Base-by-base conservation (phyloP, 2,329 filamentous ascomycete genomes). In the Plenodomus biglobosus region DNA sequence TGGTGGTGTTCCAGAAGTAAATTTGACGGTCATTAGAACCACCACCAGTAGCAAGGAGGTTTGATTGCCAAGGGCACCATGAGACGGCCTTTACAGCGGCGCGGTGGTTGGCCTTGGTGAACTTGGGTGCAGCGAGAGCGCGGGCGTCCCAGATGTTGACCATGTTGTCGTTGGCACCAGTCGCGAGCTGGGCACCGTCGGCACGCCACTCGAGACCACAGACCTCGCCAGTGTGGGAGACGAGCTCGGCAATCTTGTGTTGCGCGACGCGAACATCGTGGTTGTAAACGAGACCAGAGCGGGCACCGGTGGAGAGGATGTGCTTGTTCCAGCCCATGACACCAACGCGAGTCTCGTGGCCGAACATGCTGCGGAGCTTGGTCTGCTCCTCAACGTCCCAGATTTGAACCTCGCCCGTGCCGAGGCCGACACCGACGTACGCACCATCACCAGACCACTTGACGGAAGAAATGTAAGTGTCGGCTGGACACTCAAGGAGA, bases 1-100 rank as follows among this genome's bases (percentile, higher is more conserved):
- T 96, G 18, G 94, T 97, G 39, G 92, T 95, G 82, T 99, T 99
- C 94, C 94, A 99, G 84, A 99, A 99, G 80, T 99, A 94, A 74
- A 99, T 99, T 76, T 96, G 89, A 62, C 91, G 88, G 73, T 99
- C 94, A 74, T 96, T 95, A 37, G 90, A 95, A 61, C 94, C 94
- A 68, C 94, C 94, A 48, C 94, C 94, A 37, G 94, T 97, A 48
- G 94, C 94, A 40, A 99, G 87, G 41, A 97, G 85, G 80, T 96
- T 97, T 75, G 90, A 85, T 78, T 96, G 94, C 94, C 94, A 99
- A 37, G 94, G 94, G 81, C 94, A 99, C 94, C 94, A 99, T 56
- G 91, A 88, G 38, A 99, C 84, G 50, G 94, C 94, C 84, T 99
- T 99, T 77, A 99, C 92, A 38, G 94, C 94, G 47, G 94, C 94